These are phyloP conservation scores for Saccharomycopsis sp. DNA, from an alignment of 805 yeast species.

Conservation along the genomic window DNA sequence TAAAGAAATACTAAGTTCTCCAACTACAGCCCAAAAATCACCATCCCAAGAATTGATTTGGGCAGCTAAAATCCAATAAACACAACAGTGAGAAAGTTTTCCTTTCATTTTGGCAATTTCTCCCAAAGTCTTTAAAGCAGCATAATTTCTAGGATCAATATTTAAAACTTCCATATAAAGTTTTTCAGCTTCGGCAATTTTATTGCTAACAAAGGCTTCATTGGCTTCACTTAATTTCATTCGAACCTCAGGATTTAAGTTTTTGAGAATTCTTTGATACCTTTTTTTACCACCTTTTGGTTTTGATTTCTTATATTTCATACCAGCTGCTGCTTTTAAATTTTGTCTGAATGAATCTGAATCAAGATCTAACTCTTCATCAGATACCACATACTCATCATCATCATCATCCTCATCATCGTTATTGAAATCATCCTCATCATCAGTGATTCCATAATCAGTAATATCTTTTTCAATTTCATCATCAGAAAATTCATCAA, in stretches of 20 bases:
- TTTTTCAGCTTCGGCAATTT: slow-evolving; percentile 47
- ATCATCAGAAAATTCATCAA: slow-evolving; percentile 20
- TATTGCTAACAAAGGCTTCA: slow-evolving; percentile 63
- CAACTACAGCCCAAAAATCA: slow-evolving; percentile 71
- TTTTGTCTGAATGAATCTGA: slow-evolving; percentile 40
- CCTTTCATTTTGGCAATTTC: slow-evolving; percentile 69
- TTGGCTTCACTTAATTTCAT: slow-evolving; percentile 61
- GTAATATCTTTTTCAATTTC: too few relatives aligned
- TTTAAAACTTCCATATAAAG: slow-evolving; percentile 62
- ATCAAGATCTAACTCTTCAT: slow-evolving; percentile 29
- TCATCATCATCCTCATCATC: slow-evolving; percentile 23
- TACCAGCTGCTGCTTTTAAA: slow-evolving; percentile 56
- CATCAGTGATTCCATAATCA: too few relatives aligned
- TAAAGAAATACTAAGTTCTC: slow-evolving; percentile 49
- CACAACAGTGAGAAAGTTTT: slow-evolving; percentile 59
- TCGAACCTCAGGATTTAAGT: slow-evolving; percentile 65
- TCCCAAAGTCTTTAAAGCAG: slow-evolving; percentile 83
- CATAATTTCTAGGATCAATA: slow-evolving; percentile 64
- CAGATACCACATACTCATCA: slow-evolving; percentile 19
- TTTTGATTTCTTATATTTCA: slow-evolving; percentile 30
- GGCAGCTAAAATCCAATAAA: slow-evolving; percentile 76
- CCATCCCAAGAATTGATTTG: slow-evolving; percentile 66
- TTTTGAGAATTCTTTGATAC: slow-evolving; percentile 25
- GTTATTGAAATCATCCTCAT: too few relatives aligned
- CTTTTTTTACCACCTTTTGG: slow-evolving; percentile 19